These are phyloP conservation scores for Mallotus repandus DNA, from an alignment of 441 rosid species.

Conservation along the genomic window DNA sequence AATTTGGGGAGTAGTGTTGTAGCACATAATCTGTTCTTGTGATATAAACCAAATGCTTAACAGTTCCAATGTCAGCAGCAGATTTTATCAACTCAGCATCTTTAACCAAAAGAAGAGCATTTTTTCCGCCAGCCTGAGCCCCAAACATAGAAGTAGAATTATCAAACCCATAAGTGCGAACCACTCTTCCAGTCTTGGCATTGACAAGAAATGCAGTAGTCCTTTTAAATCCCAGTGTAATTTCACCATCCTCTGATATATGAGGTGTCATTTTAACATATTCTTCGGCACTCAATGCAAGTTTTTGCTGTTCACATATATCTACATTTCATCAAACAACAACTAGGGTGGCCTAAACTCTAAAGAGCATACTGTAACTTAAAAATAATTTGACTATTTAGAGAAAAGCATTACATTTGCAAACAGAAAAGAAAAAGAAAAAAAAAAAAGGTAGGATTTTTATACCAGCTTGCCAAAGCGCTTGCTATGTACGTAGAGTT, in stretches of 20 bases:
- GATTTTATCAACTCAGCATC: slow-evolving; percentile 49
- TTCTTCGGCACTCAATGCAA: slow-evolving; percentile 50
- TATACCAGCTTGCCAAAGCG: slow-evolving; percentile 59
- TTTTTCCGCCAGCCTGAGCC: slow-evolving; percentile 34
- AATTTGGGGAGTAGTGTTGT: slow-evolving; percentile 58
- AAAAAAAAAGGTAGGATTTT: no score
- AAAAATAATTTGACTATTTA: not conserved
- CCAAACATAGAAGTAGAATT: slow-evolving; percentile 32
- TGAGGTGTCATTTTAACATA: slow-evolving; percentile 56
- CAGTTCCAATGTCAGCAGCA: slow-evolving; percentile 29
- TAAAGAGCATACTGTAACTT: not conserved
- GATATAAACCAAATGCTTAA: slow-evolving; percentile 49
- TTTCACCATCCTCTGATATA: slow-evolving; percentile 54
- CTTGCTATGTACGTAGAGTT: slow-evolving; percentile 53
- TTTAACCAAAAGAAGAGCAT: slow-evolving; percentile 38
- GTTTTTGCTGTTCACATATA: slow-evolving; percentile 40
- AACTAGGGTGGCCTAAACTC: not conserved
- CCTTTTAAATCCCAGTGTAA: slow-evolving; percentile 63
- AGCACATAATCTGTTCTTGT: slow-evolving; percentile 72
- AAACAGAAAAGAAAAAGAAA: no score
- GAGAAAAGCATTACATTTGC: not conserved
- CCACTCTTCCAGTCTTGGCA: slow-evolving; percentile 63
- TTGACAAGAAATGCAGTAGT: slow-evolving; percentile 68
- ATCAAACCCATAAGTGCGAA: slow-evolving; percentile 49
- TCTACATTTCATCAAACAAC: not conserved